Evolutionary conservation across 2,329 filamentous ascomycete species (phyloP).

Genomic region (Aspergillus caelatus): DNA sequence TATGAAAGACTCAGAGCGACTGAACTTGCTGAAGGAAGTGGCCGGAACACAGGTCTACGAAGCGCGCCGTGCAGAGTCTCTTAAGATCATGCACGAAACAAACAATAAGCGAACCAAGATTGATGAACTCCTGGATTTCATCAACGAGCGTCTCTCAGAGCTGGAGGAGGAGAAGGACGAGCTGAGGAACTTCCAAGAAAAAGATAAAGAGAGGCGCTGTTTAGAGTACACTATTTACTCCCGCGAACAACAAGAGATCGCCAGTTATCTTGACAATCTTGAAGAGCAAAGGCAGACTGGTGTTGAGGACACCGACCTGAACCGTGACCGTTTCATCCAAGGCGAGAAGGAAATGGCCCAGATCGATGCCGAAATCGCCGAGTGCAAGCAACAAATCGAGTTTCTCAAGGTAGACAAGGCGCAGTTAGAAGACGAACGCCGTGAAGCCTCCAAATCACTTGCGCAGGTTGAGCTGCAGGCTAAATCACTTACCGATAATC

Average conservation of each 20-base stretch:
- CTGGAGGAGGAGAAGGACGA: conserved; percentile 98
- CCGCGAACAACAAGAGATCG: conserved; percentile 79
- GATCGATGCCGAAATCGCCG: conserved; percentile 77
- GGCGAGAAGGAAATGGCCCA: conserved; percentile 78
- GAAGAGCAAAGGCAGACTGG: conserved; percentile 81
- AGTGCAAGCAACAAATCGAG: conserved; percentile 79
- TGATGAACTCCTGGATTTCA: conserved; percentile 86
- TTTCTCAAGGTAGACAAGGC: conserved; percentile 81
- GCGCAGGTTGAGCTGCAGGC: conserved; percentile 86
- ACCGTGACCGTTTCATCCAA: conserved; percentile 72
- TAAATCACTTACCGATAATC: conserved; percentile 80
- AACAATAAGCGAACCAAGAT: conserved; percentile 94
- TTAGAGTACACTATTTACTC: conserved; percentile 94
- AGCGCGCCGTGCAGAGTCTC: conserved; percentile 81
- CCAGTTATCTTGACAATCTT: conserved; percentile 76
- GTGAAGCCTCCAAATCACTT: conserved; percentile 74
- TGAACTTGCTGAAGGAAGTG: conserved; percentile 94
- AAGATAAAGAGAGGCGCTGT: conserved; percentile 87
- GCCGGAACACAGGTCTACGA: conserved; percentile 98
- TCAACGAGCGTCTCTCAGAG: conserved; percentile 84
- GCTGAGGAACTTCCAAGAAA: conserved; percentile 88
- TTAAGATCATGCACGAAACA: conserved; percentile 97
- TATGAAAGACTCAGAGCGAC: conserved; percentile 93
- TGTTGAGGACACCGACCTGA: conserved; percentile 80
- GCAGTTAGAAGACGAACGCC: conserved; percentile 87